These are phyloP conservation scores for Hsuehochloa calcarea DNA, from an alignment of 176 grass and related monocot species.

Conservation along the genomic window DNA sequence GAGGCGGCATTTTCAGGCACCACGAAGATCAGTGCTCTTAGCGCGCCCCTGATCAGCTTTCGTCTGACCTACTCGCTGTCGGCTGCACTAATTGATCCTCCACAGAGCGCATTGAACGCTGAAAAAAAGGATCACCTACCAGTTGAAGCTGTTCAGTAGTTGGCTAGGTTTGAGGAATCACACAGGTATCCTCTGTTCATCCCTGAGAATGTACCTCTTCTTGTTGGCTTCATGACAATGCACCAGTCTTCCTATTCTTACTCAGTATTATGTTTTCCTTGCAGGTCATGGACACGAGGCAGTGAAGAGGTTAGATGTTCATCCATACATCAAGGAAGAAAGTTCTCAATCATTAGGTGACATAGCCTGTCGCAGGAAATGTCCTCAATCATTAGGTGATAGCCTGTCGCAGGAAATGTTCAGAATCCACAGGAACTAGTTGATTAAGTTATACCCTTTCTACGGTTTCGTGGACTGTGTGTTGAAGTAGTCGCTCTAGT, in stretches of 20 bases:
- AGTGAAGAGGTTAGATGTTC: not conserved
- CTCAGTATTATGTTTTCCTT: not conserved
- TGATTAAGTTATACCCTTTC: too few species aligned
- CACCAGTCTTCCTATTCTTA: not conserved
- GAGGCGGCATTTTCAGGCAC: slow-evolving; percentile 43
- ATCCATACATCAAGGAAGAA: not conserved
- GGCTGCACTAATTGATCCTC: not conserved
- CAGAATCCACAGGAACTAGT: not conserved
- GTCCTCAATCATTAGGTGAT: not conserved
- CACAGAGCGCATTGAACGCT: not conserved
- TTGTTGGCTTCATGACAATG: not conserved
- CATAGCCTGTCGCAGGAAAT: not conserved
- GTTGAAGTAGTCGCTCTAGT: not conserved
- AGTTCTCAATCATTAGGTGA: not conserved
- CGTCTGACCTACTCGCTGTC: slow-evolving; percentile 38
- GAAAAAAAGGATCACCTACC: not conserved
- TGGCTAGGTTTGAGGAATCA: slow-evolving; percentile 8
- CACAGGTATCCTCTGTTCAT: not conserved
- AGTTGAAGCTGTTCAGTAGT: slow-evolving; percentile 8
- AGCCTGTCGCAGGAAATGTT: not conserved
- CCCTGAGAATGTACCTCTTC: too few species aligned
- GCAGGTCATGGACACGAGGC: not conserved
- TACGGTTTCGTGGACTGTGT: not conserved
- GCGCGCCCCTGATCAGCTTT: slow-evolving; percentile 36
- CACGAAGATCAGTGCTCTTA: slow-evolving; percentile 39